These are phyloP conservation scores for Cucurbita pepo DNA, from an alignment of 306 rosid species.

Conservation along the genomic window DNA sequence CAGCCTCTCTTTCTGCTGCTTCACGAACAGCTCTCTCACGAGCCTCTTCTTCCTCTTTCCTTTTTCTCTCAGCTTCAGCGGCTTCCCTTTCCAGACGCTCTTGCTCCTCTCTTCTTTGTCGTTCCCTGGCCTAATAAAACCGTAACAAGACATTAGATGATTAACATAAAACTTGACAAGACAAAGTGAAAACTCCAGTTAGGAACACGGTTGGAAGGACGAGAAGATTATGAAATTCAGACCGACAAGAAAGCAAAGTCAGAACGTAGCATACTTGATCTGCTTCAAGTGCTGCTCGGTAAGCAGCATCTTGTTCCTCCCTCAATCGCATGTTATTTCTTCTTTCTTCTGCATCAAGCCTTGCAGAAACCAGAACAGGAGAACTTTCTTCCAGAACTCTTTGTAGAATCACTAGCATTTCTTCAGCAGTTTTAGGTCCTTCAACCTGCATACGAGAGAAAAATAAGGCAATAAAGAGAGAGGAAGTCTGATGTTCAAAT, in stretches of 20 bases:
- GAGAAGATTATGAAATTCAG: neutral
- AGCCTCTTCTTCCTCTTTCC: conserved; percentile 81
- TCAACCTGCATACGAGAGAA: conserved; percentile 46
- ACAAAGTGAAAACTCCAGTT: neutral
- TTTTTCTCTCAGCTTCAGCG: conserved; percentile 83
- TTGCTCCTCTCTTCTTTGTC: conserved; percentile 78
- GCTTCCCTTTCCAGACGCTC: conserved; percentile 91
- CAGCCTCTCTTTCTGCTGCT: conserved; percentile 84
- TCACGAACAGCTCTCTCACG: conserved; percentile 70
- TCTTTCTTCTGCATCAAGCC: conserved; percentile 92
- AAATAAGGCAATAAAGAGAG: neutral
- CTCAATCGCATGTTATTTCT: conserved; percentile 54
- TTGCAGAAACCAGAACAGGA: conserved; percentile 64
- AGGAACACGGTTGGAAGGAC: neutral
- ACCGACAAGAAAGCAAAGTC: neutral
- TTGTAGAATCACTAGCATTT: conserved; percentile 56
- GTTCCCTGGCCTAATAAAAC: conserved; percentile 69
- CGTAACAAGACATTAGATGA: neutral
- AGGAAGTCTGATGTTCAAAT: neutral
- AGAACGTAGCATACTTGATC: conserved; percentile 61
- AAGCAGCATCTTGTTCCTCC: conserved; percentile 99
- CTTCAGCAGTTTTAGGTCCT: conserved; percentile 82
- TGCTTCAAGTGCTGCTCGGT: conserved; percentile 94
- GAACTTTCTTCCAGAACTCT: conserved; percentile 90
- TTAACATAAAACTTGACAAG: neutral